Evolutionary conservation across 208 protist species (phyloP).

Genomic region (Crithidia acanthocephali): DNA sequence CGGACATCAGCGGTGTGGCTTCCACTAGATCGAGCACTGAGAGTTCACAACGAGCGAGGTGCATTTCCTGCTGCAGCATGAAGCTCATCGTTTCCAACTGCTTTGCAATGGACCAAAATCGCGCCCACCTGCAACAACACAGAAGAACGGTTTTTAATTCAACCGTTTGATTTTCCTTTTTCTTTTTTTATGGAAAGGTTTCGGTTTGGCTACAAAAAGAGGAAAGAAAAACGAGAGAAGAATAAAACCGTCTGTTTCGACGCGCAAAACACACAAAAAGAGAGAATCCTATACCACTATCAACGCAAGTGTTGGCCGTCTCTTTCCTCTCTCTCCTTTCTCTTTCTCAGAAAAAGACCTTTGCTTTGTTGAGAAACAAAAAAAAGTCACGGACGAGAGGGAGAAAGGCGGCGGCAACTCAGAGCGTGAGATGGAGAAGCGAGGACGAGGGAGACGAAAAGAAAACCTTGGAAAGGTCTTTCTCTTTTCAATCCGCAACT

Average conservation of each 20-base stretch:
- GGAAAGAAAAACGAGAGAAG: conserved; percentile 14
- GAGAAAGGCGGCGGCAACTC: background rate
- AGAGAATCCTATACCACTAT: background rate
- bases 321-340: background rate
- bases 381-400: background rate
- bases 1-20: no score
- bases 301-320: background rate
- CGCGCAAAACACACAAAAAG: conserved; percentile 20
- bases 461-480: background rate
- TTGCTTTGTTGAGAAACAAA: background rate
- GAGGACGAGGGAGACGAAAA: conserved; percentile 4
- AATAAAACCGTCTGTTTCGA: conserved; percentile 18
- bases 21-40: no score
- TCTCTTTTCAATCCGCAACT: background rate
- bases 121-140: no score
- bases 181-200: conserved; percentile 15
- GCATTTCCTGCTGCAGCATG: no score
- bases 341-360: background rate
- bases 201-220: conserved; percentile 1
- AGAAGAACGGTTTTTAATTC: no score
- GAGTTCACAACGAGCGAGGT: no score
- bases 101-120: no score
- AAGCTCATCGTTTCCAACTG: no score
- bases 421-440: background rate
- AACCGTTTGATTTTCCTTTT: conserved; percentile 14